Evolutionary conservation across 192 early-diverging fungal species (phyloP), one percentile per base, ranked within the genome.

Genomic region (Coemansia sp.): DNA sequence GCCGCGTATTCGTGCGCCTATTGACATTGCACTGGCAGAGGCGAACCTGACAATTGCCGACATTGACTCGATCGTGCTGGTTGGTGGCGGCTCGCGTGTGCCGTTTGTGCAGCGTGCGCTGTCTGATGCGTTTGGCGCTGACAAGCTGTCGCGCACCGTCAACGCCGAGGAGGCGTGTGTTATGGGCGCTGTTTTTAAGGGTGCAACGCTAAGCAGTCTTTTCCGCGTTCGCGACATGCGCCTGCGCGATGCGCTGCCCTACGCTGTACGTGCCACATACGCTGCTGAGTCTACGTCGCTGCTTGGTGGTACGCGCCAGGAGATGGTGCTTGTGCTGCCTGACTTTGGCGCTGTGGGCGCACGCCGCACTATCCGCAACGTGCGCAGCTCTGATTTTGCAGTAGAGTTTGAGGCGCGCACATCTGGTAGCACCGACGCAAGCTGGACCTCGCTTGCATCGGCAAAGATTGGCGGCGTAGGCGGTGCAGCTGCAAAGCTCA

Each of bases 141-240:
- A 87, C 53, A 93, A 92, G 76, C 88, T 99, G 64, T 93, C 95
- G 29, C 87, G 91, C 83, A 96, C 94, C 62, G 87, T 99, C 41
- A 97, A 99, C 67, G 91, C 84, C 45, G 97, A 99, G 62, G 97
- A 99, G 84, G 95, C 96, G 14, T 92, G 91, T 35, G 96, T 95
- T 29, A 73, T 93, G 66, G 89, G 89, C 31, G 95, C 94, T 54
- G 93, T 88, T 6, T 93, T 96, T 83, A 86, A 87, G 54, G 93
- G 89, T 26, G 97, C 97, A 4, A 82, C 85, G 49, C 75, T 94
- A 47, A 94, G 91, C 69, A 85, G 87, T 64, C 90, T 91, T 67
- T 97, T 98, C 83, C 87, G 87, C 65, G 87, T 95, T 41, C 86
- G 90, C 56, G 88, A 92, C 65, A 89, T 97, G 60, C 85, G 83